A percentile compares a stretch with the other conserved stretches of the same genome.
phyloP scores from a whole-genome alignment of 2,329 filamentous ascomycete species.

The Coniella lustricola region DNA sequence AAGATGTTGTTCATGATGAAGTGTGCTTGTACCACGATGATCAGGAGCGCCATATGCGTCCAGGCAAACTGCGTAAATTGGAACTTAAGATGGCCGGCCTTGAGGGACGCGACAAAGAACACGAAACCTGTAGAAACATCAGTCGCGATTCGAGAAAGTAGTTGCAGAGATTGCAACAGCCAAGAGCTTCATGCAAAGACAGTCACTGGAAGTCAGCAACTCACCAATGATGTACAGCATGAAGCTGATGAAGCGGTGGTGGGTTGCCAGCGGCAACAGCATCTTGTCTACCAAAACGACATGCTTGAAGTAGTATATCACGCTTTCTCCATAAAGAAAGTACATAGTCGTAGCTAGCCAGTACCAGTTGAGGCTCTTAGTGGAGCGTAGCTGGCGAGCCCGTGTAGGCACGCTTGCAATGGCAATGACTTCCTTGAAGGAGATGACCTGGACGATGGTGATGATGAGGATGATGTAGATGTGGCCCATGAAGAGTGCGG shows the following conservation, averaged over 20 bases:
- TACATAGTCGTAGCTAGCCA: constrained; percentile 99
- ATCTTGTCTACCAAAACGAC: constrained; percentile 93
- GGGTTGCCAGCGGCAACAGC: constrained; percentile 84
- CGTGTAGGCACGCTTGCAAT: constrained; percentile 92
- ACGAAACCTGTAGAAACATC: constrained; percentile 65
- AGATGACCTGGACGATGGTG: constrained; percentile 90
- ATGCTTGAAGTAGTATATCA: constrained; percentile 99
- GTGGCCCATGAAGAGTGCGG: constrained; percentile 87
- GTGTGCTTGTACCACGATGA: constrained; percentile 96
- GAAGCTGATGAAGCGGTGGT: constrained; percentile 98
- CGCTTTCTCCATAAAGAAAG: constrained; percentile 95
- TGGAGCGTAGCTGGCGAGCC: constrained; percentile 84
- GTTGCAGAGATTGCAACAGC: too few species aligned
- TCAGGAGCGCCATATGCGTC: constrained; percentile 98
- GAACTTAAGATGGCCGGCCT: constrained; percentile 95
- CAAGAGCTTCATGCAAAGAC: not conserved
- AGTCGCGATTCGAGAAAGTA: constrained; percentile 16
- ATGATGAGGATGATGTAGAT: constrained; percentile 94
- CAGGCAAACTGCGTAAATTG: constrained; percentile 99
- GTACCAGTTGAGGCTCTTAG: constrained; percentile 98
- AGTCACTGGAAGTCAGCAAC: constrained; percentile 24
- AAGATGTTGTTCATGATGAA: constrained; percentile 99
- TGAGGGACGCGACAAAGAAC: constrained; percentile 91
- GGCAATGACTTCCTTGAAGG: constrained; percentile 98
- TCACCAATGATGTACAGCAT: constrained; percentile 93